Evolutionary conservation across 2,329 filamentous ascomycete species (phyloP), one percentile per base, ranked within the genome.

Genomic region (Aspergillus sp.): DNA sequence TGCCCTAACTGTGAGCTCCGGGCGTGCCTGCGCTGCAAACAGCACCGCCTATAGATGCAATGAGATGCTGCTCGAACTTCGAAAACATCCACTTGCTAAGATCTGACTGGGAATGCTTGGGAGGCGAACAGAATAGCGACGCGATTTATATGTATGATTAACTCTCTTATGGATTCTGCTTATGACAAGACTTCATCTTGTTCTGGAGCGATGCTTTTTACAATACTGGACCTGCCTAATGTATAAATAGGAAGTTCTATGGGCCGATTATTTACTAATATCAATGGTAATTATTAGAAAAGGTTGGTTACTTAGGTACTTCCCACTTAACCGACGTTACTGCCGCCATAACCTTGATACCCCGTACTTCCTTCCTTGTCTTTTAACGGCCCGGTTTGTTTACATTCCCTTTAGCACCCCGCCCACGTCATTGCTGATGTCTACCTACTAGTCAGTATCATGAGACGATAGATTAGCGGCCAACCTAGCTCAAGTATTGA

Each of bases 1-100:
- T 64, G 57, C 41, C 23, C 17, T 6, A 23, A 52, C n/a, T 64
- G 62, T 35, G 15, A 43, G 5, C 31, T 61, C 31, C 50, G 48
- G 4, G 51, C 45, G 6, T 64, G 60, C 48, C 43, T 19, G 25
- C 41, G 52, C 11, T 62, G 60, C 49, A 60, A 56, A 47, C 40
- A 48, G 3, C 62, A 65, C 46, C 59, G 56, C 12, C 17, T 64
- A 23, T 61, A 33, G n/a, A 37, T 12, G 21, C 15, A 14, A 7
- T 17, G 8, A 21, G 25, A 25, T 15, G 15, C 35, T 37, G 35
- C 6, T n/a, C 12, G 14, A 37, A n/a, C 35, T n/a, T 7, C 7
- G 35, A 37, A 37, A 37, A n/a, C 15, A n/a, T 5, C 14, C 14
- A 37, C 15, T 7, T 37, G 15, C 7, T 6, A 37, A 2, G 15